These are phyloP conservation scores for Lecanicillium sp. DNA, from an alignment of 2,329 filamentous ascomycete species.

Conservation along the genomic window DNA sequence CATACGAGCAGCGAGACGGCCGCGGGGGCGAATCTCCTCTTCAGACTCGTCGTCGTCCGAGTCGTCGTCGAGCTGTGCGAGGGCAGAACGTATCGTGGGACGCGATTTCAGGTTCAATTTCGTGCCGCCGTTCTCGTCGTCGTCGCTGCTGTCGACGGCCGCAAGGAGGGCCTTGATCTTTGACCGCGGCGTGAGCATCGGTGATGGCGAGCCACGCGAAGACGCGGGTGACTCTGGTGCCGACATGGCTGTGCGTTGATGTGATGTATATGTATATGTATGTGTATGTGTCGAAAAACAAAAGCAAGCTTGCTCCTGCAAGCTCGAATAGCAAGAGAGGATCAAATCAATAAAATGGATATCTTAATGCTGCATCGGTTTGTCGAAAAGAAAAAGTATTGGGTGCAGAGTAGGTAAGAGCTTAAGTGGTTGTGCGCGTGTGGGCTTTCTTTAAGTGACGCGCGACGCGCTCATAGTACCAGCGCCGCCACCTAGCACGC, in stretches of 20 bases:
- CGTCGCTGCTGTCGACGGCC: constrained; percentile 43
- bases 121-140: constrained; percentile 26
- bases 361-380: constrained; percentile 1
- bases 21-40: constrained; percentile 45
- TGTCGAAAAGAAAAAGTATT: background rate
- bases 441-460: constrained; percentile 4
- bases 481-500: constrained; percentile 8
- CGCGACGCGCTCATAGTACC: constrained; percentile 11
- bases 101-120: constrained; percentile 22
- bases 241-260: constrained; percentile 18
- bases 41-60: constrained; percentile 41
- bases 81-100: constrained; percentile 16
- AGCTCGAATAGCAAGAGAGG: too few species aligned
- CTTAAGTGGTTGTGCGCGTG: background rate
- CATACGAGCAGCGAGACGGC: constrained; percentile 61
- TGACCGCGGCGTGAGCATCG: constrained; percentile 43
- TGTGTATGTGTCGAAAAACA: background rate
- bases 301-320: too few species aligned
- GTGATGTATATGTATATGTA: background rate
- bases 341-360: background rate
- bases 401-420: background rate
- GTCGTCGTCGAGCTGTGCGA: constrained; percentile 32
- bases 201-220: constrained; percentile 35
- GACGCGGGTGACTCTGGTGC: constrained; percentile 40
- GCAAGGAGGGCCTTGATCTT: constrained; percentile 51